These are phyloP conservation scores for Amylocystis lapponica DNA, from an alignment of 768 basidiomycete genomes.

Conservation along the genomic window DNA sequence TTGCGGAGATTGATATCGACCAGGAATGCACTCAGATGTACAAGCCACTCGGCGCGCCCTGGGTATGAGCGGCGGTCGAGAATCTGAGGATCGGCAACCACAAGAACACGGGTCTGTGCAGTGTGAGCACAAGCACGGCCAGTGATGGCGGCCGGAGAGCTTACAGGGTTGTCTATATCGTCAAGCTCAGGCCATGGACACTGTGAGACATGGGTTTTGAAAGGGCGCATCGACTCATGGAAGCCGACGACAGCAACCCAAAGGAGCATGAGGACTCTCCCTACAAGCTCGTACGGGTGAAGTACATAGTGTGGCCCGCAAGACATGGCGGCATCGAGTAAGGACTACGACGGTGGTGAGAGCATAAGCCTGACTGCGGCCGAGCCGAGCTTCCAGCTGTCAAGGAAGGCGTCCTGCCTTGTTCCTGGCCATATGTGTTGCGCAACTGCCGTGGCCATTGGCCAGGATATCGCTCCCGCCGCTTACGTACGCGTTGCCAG, in stretches of 20 bases:
- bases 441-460: too few relatives aligned
- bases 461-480: too few relatives aligned
- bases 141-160: background rate
- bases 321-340: too few relatives aligned
- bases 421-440: too few relatives aligned
- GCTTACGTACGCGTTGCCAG: too few relatives aligned
- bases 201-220: conserved; percentile 44
- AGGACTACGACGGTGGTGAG: too few relatives aligned
- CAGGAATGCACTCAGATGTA: conserved; percentile 54
- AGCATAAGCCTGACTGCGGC: too few relatives aligned
- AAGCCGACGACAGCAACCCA: conserved; percentile 46
- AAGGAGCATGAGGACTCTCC: background rate
- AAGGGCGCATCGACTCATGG: conserved; percentile 64
- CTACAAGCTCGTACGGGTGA: background rate
- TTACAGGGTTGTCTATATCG: conserved; percentile 1
- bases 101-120: conserved; percentile 50
- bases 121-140: background rate
- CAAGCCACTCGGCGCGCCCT: conserved; percentile 46
- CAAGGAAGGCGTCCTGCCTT: too few relatives aligned
- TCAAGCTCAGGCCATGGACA: conserved; percentile 33
- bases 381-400: too few relatives aligned
- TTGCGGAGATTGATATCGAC: conserved; percentile 83
- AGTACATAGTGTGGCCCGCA: too few relatives aligned
- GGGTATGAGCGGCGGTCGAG: conserved; percentile 74
- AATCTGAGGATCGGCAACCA: conserved; percentile 87